phyloP scores from a whole-genome alignment of 2,329 filamentous ascomycete genomes.

The Diaporthe ampelina region DNA sequence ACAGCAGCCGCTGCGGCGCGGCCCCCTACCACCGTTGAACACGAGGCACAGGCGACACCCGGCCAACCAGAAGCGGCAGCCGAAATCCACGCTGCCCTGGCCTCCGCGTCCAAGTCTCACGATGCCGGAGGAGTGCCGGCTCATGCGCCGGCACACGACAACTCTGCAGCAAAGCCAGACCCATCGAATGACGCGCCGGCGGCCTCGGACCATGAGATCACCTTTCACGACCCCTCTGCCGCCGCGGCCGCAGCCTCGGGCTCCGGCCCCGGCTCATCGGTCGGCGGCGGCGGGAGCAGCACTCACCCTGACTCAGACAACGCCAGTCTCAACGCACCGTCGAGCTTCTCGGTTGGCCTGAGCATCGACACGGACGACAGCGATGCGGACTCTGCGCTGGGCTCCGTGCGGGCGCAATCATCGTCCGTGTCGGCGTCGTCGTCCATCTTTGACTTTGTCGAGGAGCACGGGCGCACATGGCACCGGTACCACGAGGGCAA shows the following conservation, averaged over 20 bases:
- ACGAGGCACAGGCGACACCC: constrained; percentile 13
- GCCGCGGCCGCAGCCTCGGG: not conserved
- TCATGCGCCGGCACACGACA: not conserved
- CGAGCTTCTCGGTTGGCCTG: constrained; percentile 35
- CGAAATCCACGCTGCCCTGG: not conserved
- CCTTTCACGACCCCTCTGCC: not conserved
- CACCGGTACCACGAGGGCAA: constrained; percentile 42
- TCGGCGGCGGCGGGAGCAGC: constrained; percentile 12
- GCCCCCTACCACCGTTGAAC: not conserved
- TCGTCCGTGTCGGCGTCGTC: constrained; percentile 38
- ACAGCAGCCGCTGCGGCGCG: constrained; percentile 1
- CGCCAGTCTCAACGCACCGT: constrained; percentile 32
- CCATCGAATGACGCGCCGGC: not conserved
- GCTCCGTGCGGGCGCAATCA: constrained; percentile 36
- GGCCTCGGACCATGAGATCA: not conserved
- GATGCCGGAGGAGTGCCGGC: not conserved
- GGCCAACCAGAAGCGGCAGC: constrained; percentile 14
- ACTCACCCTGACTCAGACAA: constrained; percentile 31
- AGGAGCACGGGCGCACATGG: constrained; percentile 41
- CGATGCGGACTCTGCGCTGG: constrained; percentile 40
- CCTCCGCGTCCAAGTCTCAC: not conserved
- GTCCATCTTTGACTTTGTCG: constrained; percentile 40
- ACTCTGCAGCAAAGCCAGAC: not conserved
- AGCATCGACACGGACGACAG: constrained; percentile 38
- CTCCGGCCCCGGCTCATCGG: constrained; percentile 1